A percentile compares a stretch with the other conserved stretches of the same genome.
These are phyloP conservation scores for Zalaria obscura DNA, from an alignment of 2,329 filamentous ascomycete species.

Conservation along the genomic window DNA sequence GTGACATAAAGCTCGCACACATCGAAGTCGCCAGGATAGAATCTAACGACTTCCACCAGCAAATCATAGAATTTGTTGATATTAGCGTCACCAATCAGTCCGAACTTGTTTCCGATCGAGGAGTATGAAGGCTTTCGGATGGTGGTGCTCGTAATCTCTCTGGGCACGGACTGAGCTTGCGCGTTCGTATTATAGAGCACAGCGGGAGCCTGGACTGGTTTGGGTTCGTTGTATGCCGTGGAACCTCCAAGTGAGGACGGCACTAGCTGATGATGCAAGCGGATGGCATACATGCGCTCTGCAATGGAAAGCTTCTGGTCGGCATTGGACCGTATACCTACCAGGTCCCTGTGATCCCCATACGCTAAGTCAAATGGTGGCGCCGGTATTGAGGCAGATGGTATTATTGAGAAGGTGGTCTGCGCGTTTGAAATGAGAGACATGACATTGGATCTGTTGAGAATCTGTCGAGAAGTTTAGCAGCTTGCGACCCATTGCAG, in stretches of 20 bases:
- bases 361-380: background rate
- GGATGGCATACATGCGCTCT: conserved; percentile 21
- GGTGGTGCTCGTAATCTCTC: background rate
- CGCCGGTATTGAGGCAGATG: background rate
- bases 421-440: too few species aligned
- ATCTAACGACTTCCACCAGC: conserved; percentile 55
- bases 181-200: too few species aligned
- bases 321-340: background rate
- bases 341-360: background rate
- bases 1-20: conserved; percentile 56
- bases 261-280: conserved; percentile 8
- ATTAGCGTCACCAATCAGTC: conserved; percentile 48
- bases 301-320: conserved; percentile 7
- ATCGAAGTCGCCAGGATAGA: conserved; percentile 26
- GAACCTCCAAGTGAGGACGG: too few species aligned
- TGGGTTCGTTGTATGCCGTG: too few species aligned
- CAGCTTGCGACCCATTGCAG: too few species aligned
- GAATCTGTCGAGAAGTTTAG: too few species aligned
- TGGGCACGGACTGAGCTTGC: too few species aligned
- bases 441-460: too few species aligned
- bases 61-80: conserved; percentile 50
- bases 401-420: too few species aligned
- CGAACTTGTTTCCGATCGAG: conserved; percentile 39
- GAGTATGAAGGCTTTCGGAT: background rate
- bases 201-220: too few species aligned